Base-by-base conservation (phyloP, 805 yeast species). In the Metschnikowia colocasiae region DNA sequence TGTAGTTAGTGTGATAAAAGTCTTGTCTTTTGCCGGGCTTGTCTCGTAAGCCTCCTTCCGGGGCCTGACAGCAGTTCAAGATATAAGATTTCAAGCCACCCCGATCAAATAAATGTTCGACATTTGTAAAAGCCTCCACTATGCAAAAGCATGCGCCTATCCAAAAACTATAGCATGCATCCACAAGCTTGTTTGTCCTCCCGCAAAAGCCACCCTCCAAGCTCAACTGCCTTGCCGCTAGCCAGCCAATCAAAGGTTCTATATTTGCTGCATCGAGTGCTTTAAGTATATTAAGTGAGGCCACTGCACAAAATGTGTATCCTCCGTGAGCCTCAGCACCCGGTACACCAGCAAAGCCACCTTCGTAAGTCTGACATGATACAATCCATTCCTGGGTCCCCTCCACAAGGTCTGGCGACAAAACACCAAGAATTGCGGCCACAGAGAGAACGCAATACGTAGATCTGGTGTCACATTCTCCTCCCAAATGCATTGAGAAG, bases 131-230 rank as follows among this genome's bases (percentile, higher is more conserved):
- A 0, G 77, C 69, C 49, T 87, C 94, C 3, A 89, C 49, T 30
- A 88, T 64, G 0, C 87, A 81, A 52, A 76, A 71, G 32, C 83
- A 62, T 0, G 89, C 95, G 1, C 98, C 98, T 1, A 90, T 85
- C 99, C 99, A 94, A 64, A 85, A 92, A 60, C 92, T 81, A 63
- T 94, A 94, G 64, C 99, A 94, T 0, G 96, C 97, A 62, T 94
- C 99, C 1, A 94, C 98, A 27, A 94, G 74, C 62, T 94, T 94
- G 63, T 92, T 92, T 0, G 95, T 80, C 46, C 99, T 77, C 0
- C 99, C 99, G 10, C 82, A 76, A 40, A 92, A 76, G 0, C 98
- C 97, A 10, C 92, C 95, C 60, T 89, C 97, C n/a, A 80, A 63
- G 16, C 66, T 66, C 46, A 74, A 70, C 62, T 94, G 99, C 34